Evolutionary conservation across 176 grass and related monocot genomes (phyloP).

Genomic region (Metroxylon sagu): DNA sequence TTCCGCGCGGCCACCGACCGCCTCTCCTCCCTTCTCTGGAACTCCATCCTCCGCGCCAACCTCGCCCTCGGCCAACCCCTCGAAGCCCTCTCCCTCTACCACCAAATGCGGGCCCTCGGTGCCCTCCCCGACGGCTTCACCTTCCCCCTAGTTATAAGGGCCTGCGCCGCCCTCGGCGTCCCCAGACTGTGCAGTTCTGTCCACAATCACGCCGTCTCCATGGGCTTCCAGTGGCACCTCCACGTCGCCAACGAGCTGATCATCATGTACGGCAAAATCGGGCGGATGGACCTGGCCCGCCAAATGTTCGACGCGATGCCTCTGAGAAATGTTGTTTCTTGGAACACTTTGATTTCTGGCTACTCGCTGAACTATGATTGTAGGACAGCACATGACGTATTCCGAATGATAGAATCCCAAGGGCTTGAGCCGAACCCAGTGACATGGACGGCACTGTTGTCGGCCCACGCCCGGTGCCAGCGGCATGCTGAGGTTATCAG

Average conservation of each 20-base stretch:
- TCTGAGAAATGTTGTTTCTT: conserved; percentile 22
- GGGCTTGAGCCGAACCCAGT: conserved; percentile 20
- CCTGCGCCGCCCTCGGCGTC: conserved; percentile 1
- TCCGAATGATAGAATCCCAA: conserved; percentile 17
- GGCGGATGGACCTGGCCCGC: conserved; percentile 11
- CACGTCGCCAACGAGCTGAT: conserved; percentile 44
- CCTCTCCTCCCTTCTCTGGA: conserved; percentile 33
- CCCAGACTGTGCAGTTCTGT: conserved; percentile 4
- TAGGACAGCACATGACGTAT: conserved; percentile 6
- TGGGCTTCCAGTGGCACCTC: conserved; percentile 34
- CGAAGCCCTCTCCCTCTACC: conserved; percentile 37
- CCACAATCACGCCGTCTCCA: conserved; percentile 33
- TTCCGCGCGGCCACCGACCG: neutral
- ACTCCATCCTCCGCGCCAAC: conserved; percentile 35
- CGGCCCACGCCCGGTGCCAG: conserved; percentile 33
- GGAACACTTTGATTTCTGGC: conserved; percentile 53
- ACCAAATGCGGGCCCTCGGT: conserved; percentile 33
- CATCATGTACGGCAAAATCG: conserved; percentile 29
- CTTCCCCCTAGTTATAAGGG: conserved; percentile 44
- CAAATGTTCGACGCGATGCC: conserved; percentile 53
- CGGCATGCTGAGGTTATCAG: conserved; percentile 29
- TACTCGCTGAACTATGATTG: conserved; percentile 33
- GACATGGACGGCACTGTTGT: conserved; percentile 53
- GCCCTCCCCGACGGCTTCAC: conserved; percentile 48
- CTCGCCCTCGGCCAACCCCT: conserved; percentile 12